phyloP scores from a whole-genome alignment of 176 grass and related monocot species.

The Rhipidocladum racemiflorum region DNA sequence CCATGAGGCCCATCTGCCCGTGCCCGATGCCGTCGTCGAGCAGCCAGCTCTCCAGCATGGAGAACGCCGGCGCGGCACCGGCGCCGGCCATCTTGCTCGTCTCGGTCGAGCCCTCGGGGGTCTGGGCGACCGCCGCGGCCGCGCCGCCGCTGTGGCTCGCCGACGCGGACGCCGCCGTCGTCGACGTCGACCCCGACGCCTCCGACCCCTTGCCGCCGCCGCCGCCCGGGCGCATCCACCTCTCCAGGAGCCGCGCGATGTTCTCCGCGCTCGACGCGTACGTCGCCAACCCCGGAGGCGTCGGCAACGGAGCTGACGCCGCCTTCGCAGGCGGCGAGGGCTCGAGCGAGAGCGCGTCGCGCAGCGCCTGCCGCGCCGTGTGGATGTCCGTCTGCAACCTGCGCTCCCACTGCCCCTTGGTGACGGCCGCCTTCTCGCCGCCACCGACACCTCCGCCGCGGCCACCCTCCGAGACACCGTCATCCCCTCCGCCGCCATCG shows the following conservation, averaged over 20 bases:
- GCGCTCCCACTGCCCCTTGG: slow-evolving; percentile 93
- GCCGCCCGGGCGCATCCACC: slow-evolving; percentile 54
- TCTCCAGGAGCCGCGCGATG: slow-evolving; percentile 77
- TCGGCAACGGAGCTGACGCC: slow-evolving; percentile 1
- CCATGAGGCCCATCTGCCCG: slow-evolving; percentile 51
- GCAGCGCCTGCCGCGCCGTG: slow-evolving; percentile 77
- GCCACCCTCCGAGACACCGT: not conserved
- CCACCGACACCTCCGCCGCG: not conserved
- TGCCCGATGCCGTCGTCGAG: slow-evolving; percentile 74
- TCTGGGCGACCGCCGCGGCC: not conserved
- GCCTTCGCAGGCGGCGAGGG: not conserved
- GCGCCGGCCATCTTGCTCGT: slow-evolving; percentile 50
- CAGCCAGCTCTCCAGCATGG: slow-evolving; percentile 86
- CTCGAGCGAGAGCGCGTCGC: slow-evolving; percentile 74
- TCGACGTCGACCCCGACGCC: slow-evolving; percentile 45
- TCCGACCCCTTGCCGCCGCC: slow-evolving; percentile 32
- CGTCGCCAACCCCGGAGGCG: slow-evolving; percentile 32
- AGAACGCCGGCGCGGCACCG: slow-evolving; percentile 42
- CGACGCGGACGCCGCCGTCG: slow-evolving; percentile 47
- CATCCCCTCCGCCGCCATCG: not conserved
- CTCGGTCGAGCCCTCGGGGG: slow-evolving; percentile 51
- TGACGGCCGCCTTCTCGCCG: slow-evolving; percentile 7
- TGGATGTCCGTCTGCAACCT: slow-evolving; percentile 93
- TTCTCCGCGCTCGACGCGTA: slow-evolving; percentile 92
- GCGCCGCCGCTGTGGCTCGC: slow-evolving; percentile 42